These are phyloP conservation scores for Hippophae tibetana DNA, from an alignment of 306 rosid species.

Conservation along the genomic window DNA sequence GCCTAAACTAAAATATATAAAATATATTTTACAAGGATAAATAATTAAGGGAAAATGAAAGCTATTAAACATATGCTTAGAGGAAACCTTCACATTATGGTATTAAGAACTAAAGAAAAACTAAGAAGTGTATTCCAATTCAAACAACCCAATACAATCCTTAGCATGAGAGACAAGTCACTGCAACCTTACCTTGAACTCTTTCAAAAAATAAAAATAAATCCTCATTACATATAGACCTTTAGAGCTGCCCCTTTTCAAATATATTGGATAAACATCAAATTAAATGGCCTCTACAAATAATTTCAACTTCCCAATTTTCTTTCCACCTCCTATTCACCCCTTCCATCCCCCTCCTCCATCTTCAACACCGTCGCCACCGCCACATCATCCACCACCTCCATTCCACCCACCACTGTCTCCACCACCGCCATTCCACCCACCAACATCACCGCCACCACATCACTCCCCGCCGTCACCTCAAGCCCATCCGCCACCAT, in stretches of 20 bases:
- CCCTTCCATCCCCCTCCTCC: no score
- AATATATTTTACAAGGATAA: no score
- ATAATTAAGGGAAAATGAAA: no score
- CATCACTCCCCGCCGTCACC: slow-evolving; percentile 15
- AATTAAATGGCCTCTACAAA: no score
- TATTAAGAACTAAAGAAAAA: slow-evolving; percentile 6
- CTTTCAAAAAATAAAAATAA: slow-evolving; percentile 3
- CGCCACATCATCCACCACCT: no score
- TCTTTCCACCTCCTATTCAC: slow-evolving; percentile 12
- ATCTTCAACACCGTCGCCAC: no score
- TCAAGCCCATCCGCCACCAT: slow-evolving; percentile 16
- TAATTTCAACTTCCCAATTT: background rate
- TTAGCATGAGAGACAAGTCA: slow-evolving; percentile 61
- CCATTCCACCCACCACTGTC: no score
- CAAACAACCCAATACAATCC: slow-evolving; percentile 46
- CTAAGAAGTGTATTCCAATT: slow-evolving; percentile 51
- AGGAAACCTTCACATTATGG: slow-evolving; percentile 3
- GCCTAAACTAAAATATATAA: no score
- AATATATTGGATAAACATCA: no score
- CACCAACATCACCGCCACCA: background rate
- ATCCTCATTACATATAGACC: slow-evolving; percentile 22
- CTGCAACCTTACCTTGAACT: slow-evolving; percentile 6
- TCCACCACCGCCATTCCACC: slow-evolving; percentile 12
- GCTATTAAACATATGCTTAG: no score
- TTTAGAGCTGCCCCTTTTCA: slow-evolving; percentile 1